Evolutionary conservation across 148 eudicot species (phyloP).

Genomic region (Amaranthus hypochondriacus): DNA sequence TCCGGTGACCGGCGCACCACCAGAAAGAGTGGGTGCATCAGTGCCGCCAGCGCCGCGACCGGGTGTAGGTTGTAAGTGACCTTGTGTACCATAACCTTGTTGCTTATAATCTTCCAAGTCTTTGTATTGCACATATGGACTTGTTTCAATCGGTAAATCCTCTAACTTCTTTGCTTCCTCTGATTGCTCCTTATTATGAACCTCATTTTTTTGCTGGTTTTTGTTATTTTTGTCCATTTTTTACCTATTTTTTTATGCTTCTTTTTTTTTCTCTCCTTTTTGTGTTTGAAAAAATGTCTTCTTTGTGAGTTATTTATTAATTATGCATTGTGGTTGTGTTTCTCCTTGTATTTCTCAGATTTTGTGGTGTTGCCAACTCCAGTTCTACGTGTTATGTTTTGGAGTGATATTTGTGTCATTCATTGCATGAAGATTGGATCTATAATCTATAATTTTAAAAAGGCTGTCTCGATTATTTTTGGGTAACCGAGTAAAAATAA

Average conservation of each 20-base stretch:
- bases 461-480: too few relatives aligned
- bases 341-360: neutral
- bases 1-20: constrained; percentile 34
- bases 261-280: neutral
- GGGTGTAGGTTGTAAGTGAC: constrained; percentile 48
- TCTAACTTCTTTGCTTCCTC: constrained; percentile 30
- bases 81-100: constrained; percentile 82
- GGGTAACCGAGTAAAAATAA: too few relatives aligned
- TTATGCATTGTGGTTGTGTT: neutral
- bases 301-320: neutral
- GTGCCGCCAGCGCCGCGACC: constrained; percentile 67
- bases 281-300: too few relatives aligned
- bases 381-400: constrained; percentile 19
- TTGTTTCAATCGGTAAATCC: constrained; percentile 56
- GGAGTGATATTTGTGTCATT: neutral
- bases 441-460: neutral
- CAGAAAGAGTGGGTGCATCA: constrained; percentile 70
- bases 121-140: constrained; percentile 79
- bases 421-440: neutral
- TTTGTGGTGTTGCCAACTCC: constrained; percentile 17
- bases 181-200: constrained; percentile 14
- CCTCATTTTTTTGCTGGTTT: constrained; percentile 16
- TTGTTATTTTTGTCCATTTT: constrained; percentile 26
- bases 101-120: constrained; percentile 85
- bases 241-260: neutral